Base-by-base conservation (phyloP, 73 alveolate genomes). In the Paraurostyla sp. region DNA sequence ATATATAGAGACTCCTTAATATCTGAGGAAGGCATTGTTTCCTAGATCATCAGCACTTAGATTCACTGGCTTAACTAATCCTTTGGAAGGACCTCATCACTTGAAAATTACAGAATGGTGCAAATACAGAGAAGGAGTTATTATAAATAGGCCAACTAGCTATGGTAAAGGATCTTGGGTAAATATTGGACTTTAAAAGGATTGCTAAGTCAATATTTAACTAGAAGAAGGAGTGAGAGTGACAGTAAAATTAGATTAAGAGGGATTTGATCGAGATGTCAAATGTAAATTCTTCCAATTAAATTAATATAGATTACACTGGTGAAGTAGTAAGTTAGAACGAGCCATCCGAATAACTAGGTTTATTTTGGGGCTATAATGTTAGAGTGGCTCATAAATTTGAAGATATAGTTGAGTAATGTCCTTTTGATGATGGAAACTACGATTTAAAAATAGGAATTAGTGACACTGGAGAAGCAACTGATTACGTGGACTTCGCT, bases 1-100 rank as follows among this genome's bases (percentile, higher is more conserved):
- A 89, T 97, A 97, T 87, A 84, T 97, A 52, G 99, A 97, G 90
- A 97, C 99, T 22, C 99, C 99, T 15, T 92, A 97, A 91, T 97
- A 97, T 90, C 80, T 97, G 60, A 93, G 99, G 68, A 97, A 95
- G 84, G 58, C 96, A 0, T 88, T 97, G 58, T 97, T 97, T 89
- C 99, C 99, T 30, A 90, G 95, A 90, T 94, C 96, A 69, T 95
- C 95, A 18, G 99, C 97, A 71, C 91, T 97, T 33, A 83, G 94
- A 71, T 92, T 73, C 63, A 92, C 98, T 49, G 99, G 99, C 20
- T 93, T 97, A 56, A 96, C 97, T 98, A 97, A 97, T 93, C 99
- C 99, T 0, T 93, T 97, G 59, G 98, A 97, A 90, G 89, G 97
- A 30, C 97, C 96, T 58, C 99, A 97, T 85, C 99, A 97, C 87